Base-by-base conservation (phyloP, 352 stramenopile species). In the Globisporangium camurandrum region DNA sequence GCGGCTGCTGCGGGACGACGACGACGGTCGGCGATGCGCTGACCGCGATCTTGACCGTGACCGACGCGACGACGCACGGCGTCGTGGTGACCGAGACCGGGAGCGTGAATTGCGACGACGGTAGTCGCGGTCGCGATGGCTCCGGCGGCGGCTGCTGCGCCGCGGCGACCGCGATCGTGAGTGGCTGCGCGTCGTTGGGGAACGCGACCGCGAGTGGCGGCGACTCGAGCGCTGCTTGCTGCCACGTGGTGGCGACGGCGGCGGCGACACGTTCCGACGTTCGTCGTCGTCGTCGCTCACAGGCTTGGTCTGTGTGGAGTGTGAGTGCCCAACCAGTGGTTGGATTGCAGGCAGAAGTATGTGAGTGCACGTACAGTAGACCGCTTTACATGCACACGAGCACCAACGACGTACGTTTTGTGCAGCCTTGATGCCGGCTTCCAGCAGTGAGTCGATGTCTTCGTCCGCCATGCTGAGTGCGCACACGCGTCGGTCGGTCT, bases 391-490 rank as follows among this genome's bases (percentile, higher is more conserved):
- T 7, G 37, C n/a, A 8, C 2, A 54, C 31, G 12, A 33, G 36
- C 17, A 20, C 14, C 24, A 66, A 53, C 31, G n/a, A 41, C 57
- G 22, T 59, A 88, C 77, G 63, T 75, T 66, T 16, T 56, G 57
- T 11, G 65, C 71, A 23, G 77, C 66, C 41, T 74, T 67, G 53
- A 93, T 81, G 57, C 79, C 79, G 59, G 77, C 67, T 51, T 89
- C 75, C 48, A 93, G 67, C 56, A 93, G 65, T 57, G 73, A 84
- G 48, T 93, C 79, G 54, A 93, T 93, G 50, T 85, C 82, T 46
- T 85, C 68, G 56, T 88, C 79, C 45, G 78, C 80, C 69, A 81
- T 84, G 26, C n/a, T n/a, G n/a, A n/a, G n/a, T n/a, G n/a, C n/a
- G n/a, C n/a, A n/a, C n/a, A n/a, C n/a, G n/a, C n/a, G n/a, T n/a